phyloP scores from a whole-genome alignment of 2,329 filamentous ascomycete species.

The Penicillium sp. region DNA sequence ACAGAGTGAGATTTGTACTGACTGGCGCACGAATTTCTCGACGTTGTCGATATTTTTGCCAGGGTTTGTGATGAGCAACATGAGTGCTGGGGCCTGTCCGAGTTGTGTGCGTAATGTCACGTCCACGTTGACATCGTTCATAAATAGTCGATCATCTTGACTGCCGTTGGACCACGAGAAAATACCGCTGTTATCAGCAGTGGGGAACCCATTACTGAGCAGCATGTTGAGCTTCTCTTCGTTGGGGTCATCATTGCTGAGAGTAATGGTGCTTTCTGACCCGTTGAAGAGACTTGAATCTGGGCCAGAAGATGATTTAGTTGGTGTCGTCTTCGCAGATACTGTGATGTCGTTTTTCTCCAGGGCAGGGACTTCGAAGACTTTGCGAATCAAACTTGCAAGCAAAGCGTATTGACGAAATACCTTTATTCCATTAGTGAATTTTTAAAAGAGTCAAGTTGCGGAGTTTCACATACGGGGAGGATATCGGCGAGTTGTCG shows the following conservation, averaged over 20 bases:
- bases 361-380: slow-evolving; percentile 29
- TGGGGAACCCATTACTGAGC: slow-evolving; percentile 25
- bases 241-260: slow-evolving; percentile 45
- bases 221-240: slow-evolving; percentile 59
- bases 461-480: slow-evolving; percentile 32
- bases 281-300: slow-evolving; percentile 13
- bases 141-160: not conserved
- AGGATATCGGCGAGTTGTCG: slow-evolving; percentile 46
- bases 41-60: slow-evolving; percentile 7
- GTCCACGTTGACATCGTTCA: slow-evolving; percentile 36
- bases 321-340: slow-evolving; percentile 4
- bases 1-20: slow-evolving; percentile 34
- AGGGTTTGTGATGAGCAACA: slow-evolving; percentile 36
- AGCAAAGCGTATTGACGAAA: slow-evolving; percentile 47
- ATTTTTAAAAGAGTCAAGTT: not conserved
- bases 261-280: slow-evolving; percentile 20
- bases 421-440: slow-evolving; percentile 26
- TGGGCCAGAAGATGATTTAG: not conserved
- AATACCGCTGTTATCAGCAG: not conserved
- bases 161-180: slow-evolving; percentile 1
- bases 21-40: slow-evolving; percentile 5
- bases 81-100: slow-evolving; percentile 39
- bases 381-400: slow-evolving; percentile 38
- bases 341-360: slow-evolving; percentile 12
- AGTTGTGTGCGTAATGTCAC: slow-evolving; percentile 41